Percentiles rank a stretch among this genome's conserved stretches.
Conservation (phyloP, 2,329 filamentous ascomycete genomes). For the Colletotrichum scovillei region DNA sequence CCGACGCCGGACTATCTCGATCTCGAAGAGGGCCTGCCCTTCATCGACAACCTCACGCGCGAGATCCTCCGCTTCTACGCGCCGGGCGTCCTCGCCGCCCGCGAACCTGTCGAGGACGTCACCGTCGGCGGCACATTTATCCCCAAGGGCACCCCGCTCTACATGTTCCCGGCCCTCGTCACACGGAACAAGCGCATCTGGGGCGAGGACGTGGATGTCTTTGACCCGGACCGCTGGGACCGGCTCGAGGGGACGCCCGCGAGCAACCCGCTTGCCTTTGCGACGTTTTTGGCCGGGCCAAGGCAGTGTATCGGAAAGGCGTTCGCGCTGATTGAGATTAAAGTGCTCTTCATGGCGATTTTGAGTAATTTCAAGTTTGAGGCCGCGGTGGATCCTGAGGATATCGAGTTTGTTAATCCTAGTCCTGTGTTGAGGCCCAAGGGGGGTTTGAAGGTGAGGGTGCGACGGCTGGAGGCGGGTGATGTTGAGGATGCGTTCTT, state of each 20-base stretch:
- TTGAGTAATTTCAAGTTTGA: constrained; percentile 45
- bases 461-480: not conserved
- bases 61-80: constrained; percentile 55
- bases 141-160: constrained; percentile 49
- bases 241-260: constrained; percentile 38
- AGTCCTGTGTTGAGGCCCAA: constrained; percentile 4
- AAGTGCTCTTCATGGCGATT: constrained; percentile 48
- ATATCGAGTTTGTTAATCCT: constrained; percentile 36
- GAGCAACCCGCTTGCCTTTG: constrained; percentile 45
- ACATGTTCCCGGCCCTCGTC: constrained; percentile 49
- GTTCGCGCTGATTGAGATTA: constrained; percentile 51
- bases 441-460: not conserved
- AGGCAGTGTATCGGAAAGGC: constrained; percentile 51
- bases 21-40: constrained; percentile 53
- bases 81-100: constrained; percentile 47
- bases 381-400: constrained; percentile 37
- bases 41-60: constrained; percentile 55
- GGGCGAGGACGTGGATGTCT: constrained; percentile 49
- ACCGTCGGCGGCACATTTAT: constrained; percentile 47
- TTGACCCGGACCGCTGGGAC: constrained; percentile 52
- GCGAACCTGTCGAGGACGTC: constrained; percentile 46
- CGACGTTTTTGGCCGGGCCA: constrained; percentile 50
- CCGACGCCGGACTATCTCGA: constrained; percentile 49
- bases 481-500: not conserved
- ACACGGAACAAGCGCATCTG: constrained; percentile 50